Evolutionary conservation across 768 basidiomycete genomes (phyloP), one percentile per base, ranked within the genome.

Genomic region (Wakefieldia striispora): DNA sequence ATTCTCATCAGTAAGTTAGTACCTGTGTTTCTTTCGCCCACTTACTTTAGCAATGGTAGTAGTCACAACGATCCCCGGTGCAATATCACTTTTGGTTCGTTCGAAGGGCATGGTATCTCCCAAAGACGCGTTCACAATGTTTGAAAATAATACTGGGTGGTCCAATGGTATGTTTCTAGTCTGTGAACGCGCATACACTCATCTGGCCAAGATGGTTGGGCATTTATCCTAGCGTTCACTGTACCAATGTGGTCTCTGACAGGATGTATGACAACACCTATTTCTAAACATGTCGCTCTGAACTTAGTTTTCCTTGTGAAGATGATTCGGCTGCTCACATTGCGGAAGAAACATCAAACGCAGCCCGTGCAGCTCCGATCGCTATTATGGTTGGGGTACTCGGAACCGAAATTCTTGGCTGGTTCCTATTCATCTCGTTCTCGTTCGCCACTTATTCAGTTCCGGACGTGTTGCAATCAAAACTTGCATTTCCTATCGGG

Each of bases 301-400:
- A 17, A 17, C 33, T 11, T 23, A 2, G 23, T 21, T 14, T 11
- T 39, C 20, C 43, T 19, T 42, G 31, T 33, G 12, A 55, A 77
- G 75, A 76, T 33, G 75, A 78, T 55, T 78, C 75, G 17, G 75
- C 73, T 10, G 76, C 70, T 6, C 75, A 76, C 47, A 74, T 78
- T 16, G 67, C 76, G 3, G 75, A 76, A 51, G 74, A 78, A 63
- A 72, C 69, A 0, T 62, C 74, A 6, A 71, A 72, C 37, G 72
- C 73, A n/a, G 70, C 74, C 4, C 60, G 65, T 20, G 71, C 73
- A 12, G 75, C 72, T 19, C 75, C 76, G 6, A 67, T 76, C 31
- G 73, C 75, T 6, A 77, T 76, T 55, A 61, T 75, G 53, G 64
- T 74, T 38, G 72, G 70, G 23, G 74, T 76, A 34, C 57, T 62